Evolutionary conservation across 139 green algal species (phyloP).

Genomic region (Cymbomonas tetramitiformis): DNA sequence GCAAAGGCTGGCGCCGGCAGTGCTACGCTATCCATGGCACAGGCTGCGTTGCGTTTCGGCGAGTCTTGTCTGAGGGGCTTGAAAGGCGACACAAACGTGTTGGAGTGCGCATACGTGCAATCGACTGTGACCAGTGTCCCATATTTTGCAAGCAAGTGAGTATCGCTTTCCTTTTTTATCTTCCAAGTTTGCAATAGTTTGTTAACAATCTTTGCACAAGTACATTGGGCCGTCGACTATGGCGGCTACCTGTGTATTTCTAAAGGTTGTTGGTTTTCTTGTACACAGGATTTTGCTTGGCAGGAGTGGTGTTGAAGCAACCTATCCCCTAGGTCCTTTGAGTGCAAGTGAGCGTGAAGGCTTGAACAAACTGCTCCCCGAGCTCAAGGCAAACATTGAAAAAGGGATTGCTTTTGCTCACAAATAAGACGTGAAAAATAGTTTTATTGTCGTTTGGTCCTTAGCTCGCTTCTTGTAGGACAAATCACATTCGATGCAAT

Average conservation of each 20-base stretch:
- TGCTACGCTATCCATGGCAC: slow-evolving; percentile 95
- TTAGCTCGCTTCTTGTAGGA: too few relatives aligned
- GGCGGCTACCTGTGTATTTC: too few relatives aligned
- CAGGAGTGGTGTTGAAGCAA: slow-evolving; percentile 53
- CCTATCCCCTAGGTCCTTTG: slow-evolving; percentile 54
- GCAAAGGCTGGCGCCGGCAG: slow-evolving; percentile 73
- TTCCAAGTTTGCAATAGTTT: slow-evolving; percentile 23
- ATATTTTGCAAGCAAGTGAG: slow-evolving; percentile 78
- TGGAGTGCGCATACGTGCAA: slow-evolving; percentile 85
- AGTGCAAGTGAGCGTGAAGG: slow-evolving; percentile 44
- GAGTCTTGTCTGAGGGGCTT: slow-evolving; percentile 80
- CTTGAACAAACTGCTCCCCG: slow-evolving; percentile 47
- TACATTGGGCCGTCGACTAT: too few relatives aligned
- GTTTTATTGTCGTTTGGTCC: too few relatives aligned
- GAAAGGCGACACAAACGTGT: slow-evolving; percentile 61
- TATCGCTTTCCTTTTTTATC: background rate
- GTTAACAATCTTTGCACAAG: slow-evolving; percentile 53
- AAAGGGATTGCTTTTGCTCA: slow-evolving; percentile 81
- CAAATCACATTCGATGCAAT: too few relatives aligned
- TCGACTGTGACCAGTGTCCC: slow-evolving; percentile 52
- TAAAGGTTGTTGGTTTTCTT: too few relatives aligned
- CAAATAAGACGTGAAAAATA: too few relatives aligned
- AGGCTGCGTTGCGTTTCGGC: slow-evolving; percentile 86
- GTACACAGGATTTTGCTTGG: slow-evolving; percentile 67
- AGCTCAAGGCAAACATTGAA: slow-evolving; percentile 58